Evolutionary conservation across 148 eudicot species (phyloP).

Genomic region (Oxyria digyna): DNA sequence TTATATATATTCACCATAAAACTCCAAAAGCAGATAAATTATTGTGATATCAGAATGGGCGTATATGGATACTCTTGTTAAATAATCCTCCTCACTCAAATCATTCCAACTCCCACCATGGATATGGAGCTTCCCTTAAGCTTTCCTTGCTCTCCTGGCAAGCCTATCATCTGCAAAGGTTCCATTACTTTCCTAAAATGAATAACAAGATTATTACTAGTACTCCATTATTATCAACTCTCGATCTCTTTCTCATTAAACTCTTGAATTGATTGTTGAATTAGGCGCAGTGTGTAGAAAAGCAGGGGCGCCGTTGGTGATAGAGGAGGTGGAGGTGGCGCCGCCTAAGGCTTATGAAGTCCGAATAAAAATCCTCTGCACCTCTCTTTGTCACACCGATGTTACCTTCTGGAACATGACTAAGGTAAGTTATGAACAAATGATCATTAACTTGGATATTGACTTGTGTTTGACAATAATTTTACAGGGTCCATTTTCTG

Average conservation of each 20-base stretch:
- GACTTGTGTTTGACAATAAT: too few relatives aligned
- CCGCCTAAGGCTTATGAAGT: conserved; percentile 58
- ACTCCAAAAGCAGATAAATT: too few relatives aligned
- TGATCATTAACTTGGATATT: too few relatives aligned
- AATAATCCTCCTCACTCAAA: not conserved
- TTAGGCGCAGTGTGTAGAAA: conserved; percentile 59
- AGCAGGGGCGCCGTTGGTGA: conserved; percentile 46
- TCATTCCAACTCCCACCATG: too few relatives aligned
- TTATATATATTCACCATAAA: too few relatives aligned
- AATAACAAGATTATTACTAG: not conserved
- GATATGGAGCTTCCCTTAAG: not conserved
- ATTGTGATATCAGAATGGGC: too few relatives aligned
- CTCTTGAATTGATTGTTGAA: not conserved
- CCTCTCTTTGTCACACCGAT: conserved; percentile 65
- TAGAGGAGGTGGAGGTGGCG: conserved; percentile 51
- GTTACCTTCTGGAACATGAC: conserved; percentile 51
- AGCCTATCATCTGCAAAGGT: conserved; percentile 70
- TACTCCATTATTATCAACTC: too few relatives aligned
- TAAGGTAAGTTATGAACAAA: too few relatives aligned
- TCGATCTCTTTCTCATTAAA: too few relatives aligned
- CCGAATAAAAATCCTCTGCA: conserved; percentile 52
- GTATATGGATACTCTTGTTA: too few relatives aligned
- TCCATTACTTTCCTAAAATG: not conserved
- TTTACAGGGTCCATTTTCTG: conserved; percentile 27
- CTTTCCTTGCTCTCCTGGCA: conserved; percentile 13